A percentile compares a stretch with the other conserved stretches of the same genome.
These are phyloP conservation scores for Chlorociboria aeruginascens DNA, from an alignment of 495 filamentous ascomycete genomes.

Conservation along the genomic window DNA sequence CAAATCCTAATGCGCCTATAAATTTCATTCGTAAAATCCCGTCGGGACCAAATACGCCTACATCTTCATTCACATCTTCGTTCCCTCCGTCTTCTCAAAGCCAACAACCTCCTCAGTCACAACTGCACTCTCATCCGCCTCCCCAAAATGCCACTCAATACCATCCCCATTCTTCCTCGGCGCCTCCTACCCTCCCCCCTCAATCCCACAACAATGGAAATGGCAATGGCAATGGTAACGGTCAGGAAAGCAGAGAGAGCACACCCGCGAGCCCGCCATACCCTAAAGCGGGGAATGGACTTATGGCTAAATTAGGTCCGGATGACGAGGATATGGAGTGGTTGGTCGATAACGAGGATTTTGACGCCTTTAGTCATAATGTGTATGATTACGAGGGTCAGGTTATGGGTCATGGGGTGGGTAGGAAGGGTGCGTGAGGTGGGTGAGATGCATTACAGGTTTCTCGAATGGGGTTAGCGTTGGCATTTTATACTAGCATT, in stretches of 20 bases:
- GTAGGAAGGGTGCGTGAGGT: too few species aligned
- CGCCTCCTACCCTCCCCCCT: conserved; percentile 5
- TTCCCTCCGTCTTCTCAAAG: not conserved
- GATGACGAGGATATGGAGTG: conserved; percentile 35
- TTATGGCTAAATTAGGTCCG: conserved; percentile 30
- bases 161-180: conserved; percentile 2
- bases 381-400: conserved; percentile 25
- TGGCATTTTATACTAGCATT: too few species aligned
- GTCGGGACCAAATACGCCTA: conserved; percentile 10
- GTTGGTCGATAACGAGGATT: conserved; percentile 35
- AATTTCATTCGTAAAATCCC: conserved; percentile 29
- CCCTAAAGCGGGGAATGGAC: conserved; percentile 50
- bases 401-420: too few species aligned
- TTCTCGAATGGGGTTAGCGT: too few species aligned
- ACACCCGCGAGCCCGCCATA: conserved; percentile 44
- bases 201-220: not conserved
- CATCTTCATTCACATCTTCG: conserved; percentile 2
- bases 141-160: too few species aligned
- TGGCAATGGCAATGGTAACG: not conserved
- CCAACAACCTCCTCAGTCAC: too few species aligned
- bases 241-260: conserved; percentile 15
- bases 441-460: too few species aligned
- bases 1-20: conserved; percentile 25
- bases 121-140: too few species aligned
- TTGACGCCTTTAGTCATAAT: conserved; percentile 40